A percentile compares a stretch with the other conserved stretches of the same genome.
phyloP scores from a whole-genome alignment of 2,329 filamentous ascomycete genomes.

The Mycosphaerella sp. region DNA sequence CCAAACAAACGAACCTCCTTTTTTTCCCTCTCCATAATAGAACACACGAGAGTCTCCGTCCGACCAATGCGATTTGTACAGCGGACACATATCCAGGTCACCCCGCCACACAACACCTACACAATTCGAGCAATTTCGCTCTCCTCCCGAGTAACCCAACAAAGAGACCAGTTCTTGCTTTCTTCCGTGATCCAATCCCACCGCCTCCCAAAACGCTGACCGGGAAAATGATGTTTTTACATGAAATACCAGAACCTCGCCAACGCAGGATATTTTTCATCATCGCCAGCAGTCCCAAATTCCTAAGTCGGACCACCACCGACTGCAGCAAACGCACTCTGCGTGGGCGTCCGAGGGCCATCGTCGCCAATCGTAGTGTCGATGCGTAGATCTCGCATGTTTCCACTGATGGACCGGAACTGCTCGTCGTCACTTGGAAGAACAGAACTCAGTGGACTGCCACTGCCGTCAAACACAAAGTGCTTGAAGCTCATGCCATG shows the following conservation, averaged over 20 bases:
- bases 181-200: too few species aligned
- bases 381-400: constrained; percentile 14
- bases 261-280: not conserved
- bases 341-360: constrained; percentile 22
- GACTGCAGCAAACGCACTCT: constrained; percentile 8
- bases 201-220: too few species aligned
- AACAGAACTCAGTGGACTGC: not conserved
- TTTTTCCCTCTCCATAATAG: too few species aligned
- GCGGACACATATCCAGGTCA: too few species aligned
- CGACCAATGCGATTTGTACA: too few species aligned
- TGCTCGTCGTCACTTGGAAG: constrained; percentile 6
- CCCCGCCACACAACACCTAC: too few species aligned
- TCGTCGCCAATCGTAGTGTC: constrained; percentile 18
- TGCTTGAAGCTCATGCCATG: constrained; percentile 25
- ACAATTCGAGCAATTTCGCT: too few species aligned
- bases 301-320: not conserved
- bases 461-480: constrained; percentile 24
- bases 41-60: too few species aligned
- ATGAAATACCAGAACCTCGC: not conserved
- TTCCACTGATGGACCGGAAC: constrained; percentile 5
- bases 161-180: too few species aligned
- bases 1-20: too few species aligned
- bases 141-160: too few species aligned
- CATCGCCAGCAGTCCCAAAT: not conserved
- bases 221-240: too few species aligned